Percentiles rank a stretch among this genome's conserved stretches.
phyloP scores from a whole-genome alignment of 106 monocot genomes.

The Ottelia alismoides region DNA sequence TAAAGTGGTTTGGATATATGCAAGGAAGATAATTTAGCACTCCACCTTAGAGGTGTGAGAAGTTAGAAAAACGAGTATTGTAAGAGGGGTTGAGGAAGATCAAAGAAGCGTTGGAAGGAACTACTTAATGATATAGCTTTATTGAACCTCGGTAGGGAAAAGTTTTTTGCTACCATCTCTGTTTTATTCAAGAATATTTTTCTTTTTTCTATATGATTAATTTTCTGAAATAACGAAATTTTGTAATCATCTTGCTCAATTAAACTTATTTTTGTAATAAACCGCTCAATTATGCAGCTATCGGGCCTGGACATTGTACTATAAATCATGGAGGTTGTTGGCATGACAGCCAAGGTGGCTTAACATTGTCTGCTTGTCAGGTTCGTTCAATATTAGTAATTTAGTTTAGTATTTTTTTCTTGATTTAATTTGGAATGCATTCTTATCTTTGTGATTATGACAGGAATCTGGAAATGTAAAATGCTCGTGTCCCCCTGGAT shows the following conservation, averaged over 20 bases:
- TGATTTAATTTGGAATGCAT: not conserved
- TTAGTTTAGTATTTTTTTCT: not conserved
- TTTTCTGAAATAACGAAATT: too few relatives aligned
- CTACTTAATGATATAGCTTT: too few relatives aligned
- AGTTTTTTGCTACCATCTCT: too few relatives aligned
- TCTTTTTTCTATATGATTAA: not conserved
- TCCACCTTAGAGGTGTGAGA: too few relatives aligned
- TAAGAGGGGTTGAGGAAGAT: too few relatives aligned
- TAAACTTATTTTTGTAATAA: too few relatives aligned
- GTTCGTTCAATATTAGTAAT: constrained; percentile 23
- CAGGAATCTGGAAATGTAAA: constrained; percentile 37
- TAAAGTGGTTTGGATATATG: too few relatives aligned
- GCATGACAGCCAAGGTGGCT: constrained; percentile 42
- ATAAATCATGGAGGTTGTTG: constrained; percentile 90
- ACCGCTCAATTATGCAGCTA: constrained; percentile 30
- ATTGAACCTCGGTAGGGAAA: not conserved
- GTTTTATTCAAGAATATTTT: too few relatives aligned
- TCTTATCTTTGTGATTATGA: not conserved
- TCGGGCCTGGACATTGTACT: constrained; percentile 65
- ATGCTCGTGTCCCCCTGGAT: constrained; percentile 73
- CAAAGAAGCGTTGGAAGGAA: too few relatives aligned
- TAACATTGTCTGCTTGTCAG: constrained; percentile 45
- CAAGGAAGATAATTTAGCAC: too few relatives aligned
- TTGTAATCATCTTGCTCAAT: too few relatives aligned
- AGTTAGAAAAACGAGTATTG: too few relatives aligned